phyloP scores from a whole-genome alignment of 768 basidiomycete genomes.

The Lentinula edodes region DNA sequence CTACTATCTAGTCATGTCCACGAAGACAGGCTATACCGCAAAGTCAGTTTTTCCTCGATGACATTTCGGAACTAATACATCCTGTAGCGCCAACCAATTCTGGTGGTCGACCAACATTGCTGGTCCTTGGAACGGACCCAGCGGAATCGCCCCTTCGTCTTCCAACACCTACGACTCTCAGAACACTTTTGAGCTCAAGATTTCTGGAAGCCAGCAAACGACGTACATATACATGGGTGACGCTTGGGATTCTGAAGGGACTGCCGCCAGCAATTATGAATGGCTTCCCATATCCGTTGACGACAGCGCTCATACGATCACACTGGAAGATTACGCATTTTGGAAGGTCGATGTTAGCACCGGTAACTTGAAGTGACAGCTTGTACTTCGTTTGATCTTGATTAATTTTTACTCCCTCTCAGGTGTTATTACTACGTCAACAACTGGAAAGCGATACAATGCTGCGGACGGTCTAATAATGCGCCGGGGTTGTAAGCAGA shows the following conservation, averaged over 20 bases:
- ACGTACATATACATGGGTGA: constrained; percentile 9
- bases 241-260: constrained; percentile 4
- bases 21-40: constrained; percentile 22
- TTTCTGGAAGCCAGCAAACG: constrained; percentile 6
- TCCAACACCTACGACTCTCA: constrained; percentile 11
- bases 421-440: not conserved
- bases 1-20: constrained; percentile 23
- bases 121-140: not conserved
- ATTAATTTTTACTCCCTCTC: not conserved
- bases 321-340: constrained; percentile 18
- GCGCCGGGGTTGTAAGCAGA: not conserved
- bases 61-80: constrained; percentile 15
- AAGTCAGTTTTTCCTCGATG: constrained; percentile 20
- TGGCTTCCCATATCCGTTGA: constrained; percentile 21
- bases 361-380: not conserved
- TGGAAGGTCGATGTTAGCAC: constrained; percentile 18
- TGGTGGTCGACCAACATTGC: not conserved
- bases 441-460: not conserved
- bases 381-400: not conserved
- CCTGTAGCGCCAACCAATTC: constrained; percentile 17
- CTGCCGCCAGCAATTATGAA: constrained; percentile 15
- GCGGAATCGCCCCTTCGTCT: not conserved
- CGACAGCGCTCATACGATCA: constrained; percentile 19
- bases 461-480: not conserved
- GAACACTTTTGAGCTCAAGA: constrained; percentile 2